These are phyloP conservation scores for Fusarium scirpi DNA, from an alignment of 2,329 filamentous ascomycete species.

Conservation along the genomic window DNA sequence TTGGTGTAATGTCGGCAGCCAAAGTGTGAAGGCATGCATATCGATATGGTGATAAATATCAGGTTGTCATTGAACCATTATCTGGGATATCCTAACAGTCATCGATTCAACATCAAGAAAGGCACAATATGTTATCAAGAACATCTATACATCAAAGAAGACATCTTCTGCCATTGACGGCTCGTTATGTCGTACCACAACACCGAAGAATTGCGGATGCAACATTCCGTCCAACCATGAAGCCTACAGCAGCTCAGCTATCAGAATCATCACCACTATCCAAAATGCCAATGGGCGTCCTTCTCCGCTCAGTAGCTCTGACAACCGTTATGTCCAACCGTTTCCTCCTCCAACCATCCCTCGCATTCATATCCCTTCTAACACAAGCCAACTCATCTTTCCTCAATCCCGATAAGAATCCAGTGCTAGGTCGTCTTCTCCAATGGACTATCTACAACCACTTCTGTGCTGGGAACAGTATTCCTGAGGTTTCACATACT, in stretches of 20 bases:
- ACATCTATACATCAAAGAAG: background rate
- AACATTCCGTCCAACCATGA: conserved; percentile 12
- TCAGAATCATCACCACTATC: conserved; percentile 18
- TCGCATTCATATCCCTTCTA: conserved; percentile 41
- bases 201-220: conserved; percentile 5
- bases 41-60: background rate
- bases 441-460: conserved; percentile 65
- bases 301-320: conserved; percentile 44
- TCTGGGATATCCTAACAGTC: fast-evolving
- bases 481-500: conserved; percentile 59
- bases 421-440: conserved; percentile 56
- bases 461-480: conserved; percentile 66
- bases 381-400: conserved; percentile 49
- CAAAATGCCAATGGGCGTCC: conserved; percentile 40
- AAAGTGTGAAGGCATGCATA: too few relatives aligned
- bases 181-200: background rate
- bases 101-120: background rate
- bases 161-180: background rate
- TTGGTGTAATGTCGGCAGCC: too few relatives aligned
- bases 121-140: conserved; percentile 12
- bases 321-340: conserved; percentile 47
- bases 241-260: background rate
- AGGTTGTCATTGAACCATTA: too few relatives aligned
- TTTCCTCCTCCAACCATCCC: conserved; percentile 43
- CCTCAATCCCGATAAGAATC: conserved; percentile 59